Evolutionary conservation across 2,329 filamentous ascomycete genomes (phyloP), one percentile per base, ranked within the genome.

Genomic region (Gremmenia infestans): DNA sequence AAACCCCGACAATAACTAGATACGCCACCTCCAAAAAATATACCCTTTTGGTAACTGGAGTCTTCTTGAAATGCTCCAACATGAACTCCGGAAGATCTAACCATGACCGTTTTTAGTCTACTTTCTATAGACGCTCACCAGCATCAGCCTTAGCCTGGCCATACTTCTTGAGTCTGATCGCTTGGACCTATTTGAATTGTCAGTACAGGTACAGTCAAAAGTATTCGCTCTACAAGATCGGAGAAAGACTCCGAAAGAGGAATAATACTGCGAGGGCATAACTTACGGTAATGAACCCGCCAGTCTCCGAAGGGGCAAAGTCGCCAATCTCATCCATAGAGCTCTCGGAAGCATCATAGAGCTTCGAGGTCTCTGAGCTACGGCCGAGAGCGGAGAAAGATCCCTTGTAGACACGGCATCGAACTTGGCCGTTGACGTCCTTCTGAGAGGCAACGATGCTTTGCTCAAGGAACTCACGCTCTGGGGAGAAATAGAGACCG

Each of bases 101-200:
- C 50, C 28, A 32, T 32, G 28, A 32, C 28, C 9, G 11, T 11
- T 9, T 32, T 32, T 32, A 32, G 28, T 32, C 28, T 12, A 32
- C 28, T 32, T 32, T 60, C 55, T 62, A 68, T 52, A 68, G 86
- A 62, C 92, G 92, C 74, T 85, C 97, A 47, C 86, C 80, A 75
- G 86, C 89, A 59, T 80, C 79, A 72, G 92, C 89, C 70, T 88
- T 78, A 9, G 88, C 97, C 74, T 97, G 92, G 76, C 77, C 76
- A 57, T 76, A 79, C 72, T 81, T 86, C 73, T 83, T 75, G 50
- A 87, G 73, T 46, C 82, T 77, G 62, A 88, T 87, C 61, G 82
- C 82, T 67, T 93, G 52, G n/a, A 57, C 42, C 42, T 45, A 22
- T 11, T 45, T 19, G 39, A 42, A 42, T 42, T 11, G 28, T 32